These are phyloP conservation scores for Wickerhamomyces kurtzmanii DNA, from an alignment of 805 yeast genomes.

Conservation along the genomic window DNA sequence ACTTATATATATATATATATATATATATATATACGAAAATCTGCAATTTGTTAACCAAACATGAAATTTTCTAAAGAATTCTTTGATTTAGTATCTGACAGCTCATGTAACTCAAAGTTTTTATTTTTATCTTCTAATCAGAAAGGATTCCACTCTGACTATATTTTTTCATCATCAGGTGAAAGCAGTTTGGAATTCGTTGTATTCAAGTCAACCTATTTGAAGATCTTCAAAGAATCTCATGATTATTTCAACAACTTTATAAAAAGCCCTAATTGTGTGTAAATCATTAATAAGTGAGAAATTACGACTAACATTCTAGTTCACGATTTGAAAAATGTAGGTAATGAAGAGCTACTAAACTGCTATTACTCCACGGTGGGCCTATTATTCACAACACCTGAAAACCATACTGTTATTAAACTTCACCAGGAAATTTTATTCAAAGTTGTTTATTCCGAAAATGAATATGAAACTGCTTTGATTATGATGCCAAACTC, in stretches of 20 bases:
- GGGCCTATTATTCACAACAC: conserved; percentile 24
- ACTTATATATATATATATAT: no score
- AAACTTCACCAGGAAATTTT: conserved; percentile 19
- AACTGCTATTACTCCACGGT: conserved; percentile 16
- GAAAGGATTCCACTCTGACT: not conserved
- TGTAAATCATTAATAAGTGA: not conserved
- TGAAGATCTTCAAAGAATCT: conserved; percentile 20
- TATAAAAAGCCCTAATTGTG: conserved; percentile 4
- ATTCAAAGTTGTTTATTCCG: conserved; percentile 3
- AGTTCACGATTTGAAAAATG: conserved; percentile 1
- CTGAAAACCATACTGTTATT: conserved; percentile 24
- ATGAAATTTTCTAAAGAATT: not conserved
- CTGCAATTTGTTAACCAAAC: not conserved
- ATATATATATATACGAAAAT: not conserved
- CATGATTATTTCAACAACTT: conserved; percentile 12
- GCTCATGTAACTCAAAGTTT: not conserved
- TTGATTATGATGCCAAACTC: conserved; percentile 1
- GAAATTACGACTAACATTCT: not conserved
- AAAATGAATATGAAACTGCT: not conserved
- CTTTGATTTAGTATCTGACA: not conserved
- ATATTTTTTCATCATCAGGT: conserved; percentile 5
- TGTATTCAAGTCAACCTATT: conserved; percentile 20
- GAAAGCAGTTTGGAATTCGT: conserved; percentile 18
- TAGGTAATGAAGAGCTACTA: conserved; percentile 3
- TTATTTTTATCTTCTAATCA: not conserved